A percentile compares a stretch with the other conserved stretches of the same genome.
Evolutionary conservation across 1,139 yeast genomes (phyloP).

Genomic region (Candida tropicalis): DNA sequence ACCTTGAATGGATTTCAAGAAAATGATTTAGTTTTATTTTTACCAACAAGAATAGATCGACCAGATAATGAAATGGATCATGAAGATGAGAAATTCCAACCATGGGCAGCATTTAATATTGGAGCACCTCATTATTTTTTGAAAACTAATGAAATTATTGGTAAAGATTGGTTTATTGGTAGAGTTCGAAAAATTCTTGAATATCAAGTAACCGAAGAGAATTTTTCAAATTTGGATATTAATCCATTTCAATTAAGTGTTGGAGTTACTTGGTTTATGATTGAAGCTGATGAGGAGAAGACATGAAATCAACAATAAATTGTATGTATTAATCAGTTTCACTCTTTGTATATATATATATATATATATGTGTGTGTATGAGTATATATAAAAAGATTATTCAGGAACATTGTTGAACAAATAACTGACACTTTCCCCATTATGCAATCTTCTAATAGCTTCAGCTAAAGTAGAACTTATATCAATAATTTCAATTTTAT

Average conservation of each 20-base stretch:
- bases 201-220: conserved; percentile 42
- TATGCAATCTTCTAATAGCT: conserved; percentile 92
- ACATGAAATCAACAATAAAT: background rate
- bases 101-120: conserved; percentile 87
- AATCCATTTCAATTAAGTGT: conserved; percentile 54
- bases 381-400: no score
- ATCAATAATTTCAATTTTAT: conserved; percentile 80
- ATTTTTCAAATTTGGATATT: conserved; percentile 26
- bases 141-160: conserved; percentile 30
- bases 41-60: conserved; percentile 70
- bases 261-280: conserved; percentile 53
- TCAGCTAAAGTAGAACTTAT: conserved; percentile 93
- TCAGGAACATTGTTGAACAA: conserved; percentile 69
- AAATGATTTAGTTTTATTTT: conserved; percentile 78
- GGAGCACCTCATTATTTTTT: conserved; percentile 80
- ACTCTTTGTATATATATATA: background rate
- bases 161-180: conserved; percentile 74
- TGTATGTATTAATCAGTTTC: no score
- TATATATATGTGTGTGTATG: conserved; percentile 4
- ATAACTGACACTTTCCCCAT: conserved; percentile 94
- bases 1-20: conserved; percentile 65
- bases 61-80: conserved; percentile 9
- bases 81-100: conserved; percentile 39
- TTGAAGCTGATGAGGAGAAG: conserved; percentile 43
- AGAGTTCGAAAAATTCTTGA: conserved; percentile 55